Conservation (phyloP, 345 rosid genomes). For the Alliaria petiolata region DNA sequence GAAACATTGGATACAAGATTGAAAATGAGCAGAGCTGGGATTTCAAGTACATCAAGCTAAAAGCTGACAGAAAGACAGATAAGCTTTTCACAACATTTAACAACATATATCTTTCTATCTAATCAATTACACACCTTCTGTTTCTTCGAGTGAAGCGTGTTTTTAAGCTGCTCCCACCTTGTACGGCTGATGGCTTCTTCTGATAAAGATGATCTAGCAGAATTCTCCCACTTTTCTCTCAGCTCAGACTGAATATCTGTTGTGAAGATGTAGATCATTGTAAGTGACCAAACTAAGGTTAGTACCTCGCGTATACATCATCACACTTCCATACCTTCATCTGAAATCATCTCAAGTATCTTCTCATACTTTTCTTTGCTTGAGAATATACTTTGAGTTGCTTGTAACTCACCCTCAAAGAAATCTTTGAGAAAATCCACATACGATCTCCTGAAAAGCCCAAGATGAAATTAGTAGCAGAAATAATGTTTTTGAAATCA, state of each 20-base stretch:
- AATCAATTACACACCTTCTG: slow-evolving; percentile 48
- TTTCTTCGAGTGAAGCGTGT: slow-evolving; percentile 60
- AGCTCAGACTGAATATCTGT: slow-evolving; percentile 78
- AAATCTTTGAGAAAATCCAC: slow-evolving; percentile 62
- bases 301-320: background rate
- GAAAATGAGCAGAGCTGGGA: background rate
- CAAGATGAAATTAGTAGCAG: slow-evolving; percentile 11
- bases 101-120: background rate
- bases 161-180: slow-evolving; percentile 85
- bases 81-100: background rate
- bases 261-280: slow-evolving; percentile 8
- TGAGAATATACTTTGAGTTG: slow-evolving; percentile 57
- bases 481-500: background rate
- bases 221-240: slow-evolving; percentile 77
- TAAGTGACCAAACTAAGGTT: slow-evolving; percentile 7
- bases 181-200: slow-evolving; percentile 62
- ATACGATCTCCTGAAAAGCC: slow-evolving; percentile 72
- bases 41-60: slow-evolving; percentile 1
- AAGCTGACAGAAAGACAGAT: background rate
- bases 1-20: slow-evolving; percentile 21
- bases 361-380: slow-evolving; percentile 80
- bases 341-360: slow-evolving; percentile 82
- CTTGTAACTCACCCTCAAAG: slow-evolving; percentile 71
- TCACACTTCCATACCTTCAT: slow-evolving; percentile 50
- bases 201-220: slow-evolving; percentile 46